phyloP scores from a whole-genome alignment of 179 eudicot species.

The Gypsophila paniculata region DNA sequence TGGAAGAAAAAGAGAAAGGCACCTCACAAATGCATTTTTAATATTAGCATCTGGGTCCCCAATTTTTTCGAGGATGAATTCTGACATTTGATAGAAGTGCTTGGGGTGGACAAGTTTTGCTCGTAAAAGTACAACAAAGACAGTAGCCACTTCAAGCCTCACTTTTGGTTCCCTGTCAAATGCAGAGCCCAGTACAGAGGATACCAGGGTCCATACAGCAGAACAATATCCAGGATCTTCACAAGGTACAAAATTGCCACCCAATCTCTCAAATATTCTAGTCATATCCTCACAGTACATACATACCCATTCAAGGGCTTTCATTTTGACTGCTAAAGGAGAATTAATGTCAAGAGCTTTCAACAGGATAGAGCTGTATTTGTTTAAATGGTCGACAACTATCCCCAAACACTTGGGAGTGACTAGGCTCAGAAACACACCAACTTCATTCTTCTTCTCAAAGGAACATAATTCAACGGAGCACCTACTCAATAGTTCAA shows the following conservation, averaged over 20 bases:
- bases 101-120: slow-evolving; percentile 65
- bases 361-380: slow-evolving; percentile 50
- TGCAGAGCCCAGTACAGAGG: slow-evolving; percentile 64
- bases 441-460: slow-evolving; percentile 22
- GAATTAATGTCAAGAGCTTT: slow-evolving; percentile 60
- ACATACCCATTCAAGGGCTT: slow-evolving; percentile 73
- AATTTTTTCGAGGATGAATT: slow-evolving; percentile 70
- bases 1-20: slow-evolving; percentile 68
- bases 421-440: slow-evolving; percentile 19
- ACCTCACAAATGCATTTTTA: slow-evolving; percentile 51
- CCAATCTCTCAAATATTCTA: slow-evolving; percentile 37
- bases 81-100: slow-evolving; percentile 52
- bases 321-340: slow-evolving; percentile 69
- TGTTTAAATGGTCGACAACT: slow-evolving; percentile 51
- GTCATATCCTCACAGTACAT: slow-evolving; percentile 54
- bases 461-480: slow-evolving; percentile 31
- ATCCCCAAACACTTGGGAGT: slow-evolving; percentile 25
- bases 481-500: slow-evolving; percentile 63
- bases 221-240: slow-evolving; percentile 46
- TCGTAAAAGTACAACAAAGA: slow-evolving; percentile 61
- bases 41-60: slow-evolving; percentile 72
- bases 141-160: slow-evolving; percentile 63
- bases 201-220: slow-evolving; percentile 50
- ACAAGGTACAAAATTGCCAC: slow-evolving; percentile 34
- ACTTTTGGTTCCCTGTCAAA: slow-evolving; percentile 86